Conservation (phyloP, 371 early-diverging fungal genomes). For the Dichotomocladium elegans region DNA sequence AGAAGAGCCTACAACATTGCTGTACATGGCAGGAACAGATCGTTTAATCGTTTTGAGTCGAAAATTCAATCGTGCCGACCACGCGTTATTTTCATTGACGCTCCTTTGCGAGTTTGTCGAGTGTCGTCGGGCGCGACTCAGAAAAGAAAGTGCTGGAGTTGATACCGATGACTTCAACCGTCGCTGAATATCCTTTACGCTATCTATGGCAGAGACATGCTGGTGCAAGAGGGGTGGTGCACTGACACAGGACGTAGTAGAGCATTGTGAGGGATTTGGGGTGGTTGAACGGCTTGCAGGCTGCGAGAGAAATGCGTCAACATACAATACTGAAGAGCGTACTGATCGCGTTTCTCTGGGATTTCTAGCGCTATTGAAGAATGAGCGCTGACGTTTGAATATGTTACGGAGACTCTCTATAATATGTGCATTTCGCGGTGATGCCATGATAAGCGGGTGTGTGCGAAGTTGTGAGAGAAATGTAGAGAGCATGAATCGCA, state of each 20-base stretch:
- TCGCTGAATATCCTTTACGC: conserved; percentile 22
- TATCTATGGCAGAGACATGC: conserved; percentile 34
- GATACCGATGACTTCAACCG: conserved; percentile 15
- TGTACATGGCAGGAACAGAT: conserved; percentile 27
- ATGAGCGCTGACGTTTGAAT: conserved; percentile 37
- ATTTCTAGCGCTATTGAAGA: neutral
- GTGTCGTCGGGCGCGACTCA: conserved; percentile 15
- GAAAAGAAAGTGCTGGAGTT: conserved; percentile 16
- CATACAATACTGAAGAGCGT: neutral
- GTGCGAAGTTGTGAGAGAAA: conserved; percentile 40
- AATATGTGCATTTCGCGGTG: conserved; percentile 43
- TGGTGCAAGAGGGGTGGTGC: no score
- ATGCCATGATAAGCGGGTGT: conserved; percentile 32
- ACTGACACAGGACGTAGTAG: neutral
- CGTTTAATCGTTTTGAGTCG: conserved; percentile 29
- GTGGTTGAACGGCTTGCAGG: neutral
- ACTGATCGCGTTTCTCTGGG: neutral
- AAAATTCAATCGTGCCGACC: conserved; percentile 31
- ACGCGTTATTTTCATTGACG: conserved; percentile 17
- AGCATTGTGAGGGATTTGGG: neutral
- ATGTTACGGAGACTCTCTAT: conserved; percentile 33
- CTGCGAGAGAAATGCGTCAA: neutral
- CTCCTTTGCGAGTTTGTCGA: conserved; percentile 22
- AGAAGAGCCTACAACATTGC: no score
- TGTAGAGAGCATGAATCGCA: conserved; percentile 44